Base-by-base conservation (phyloP, 108 stramenopile genomes). In the Conticribra weissflogii region DNA sequence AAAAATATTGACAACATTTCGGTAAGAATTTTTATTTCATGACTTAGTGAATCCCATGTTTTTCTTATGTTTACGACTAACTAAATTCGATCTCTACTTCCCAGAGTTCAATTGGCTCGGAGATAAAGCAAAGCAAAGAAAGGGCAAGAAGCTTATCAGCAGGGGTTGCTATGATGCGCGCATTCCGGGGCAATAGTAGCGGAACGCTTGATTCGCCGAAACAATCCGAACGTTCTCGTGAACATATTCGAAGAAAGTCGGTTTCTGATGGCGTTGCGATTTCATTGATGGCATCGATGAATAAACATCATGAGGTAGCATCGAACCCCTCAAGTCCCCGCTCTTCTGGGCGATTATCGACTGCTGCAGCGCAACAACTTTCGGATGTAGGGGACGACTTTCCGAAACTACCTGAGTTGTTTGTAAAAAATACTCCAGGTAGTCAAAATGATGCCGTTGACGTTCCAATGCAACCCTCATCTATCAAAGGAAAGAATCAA, bases 181-280 rank as follows among this genome's bases (percentile, higher is more conserved):
- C 23, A 23, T 34, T 65, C 53, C 25, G n/a, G 7, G 61, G 31
- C 27, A 24, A 36, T 21, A 34, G 62, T 18, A 5, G 14, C 21
- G 4, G 15, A 15, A 18, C 21, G 28, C n/a, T n/a, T n/a, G n/a
- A n/a, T n/a, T n/a, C n/a, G n/a, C n/a, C n/a, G n/a, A n/a, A n/a
- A n/a, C n/a, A n/a, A n/a, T n/a, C 9, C 31, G 34, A 21, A 14
- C 18, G 31, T 49, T 44, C 1, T 22, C 54, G 3, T 48, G 19
- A 51, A 34, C 69, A 56, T 47, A 41, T 15, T n/a, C 66, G 46
- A 18, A 50, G 54, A 60, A 79, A 55, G 30, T 79, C 78, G 24
- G 19, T 71, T 15, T 79, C 78, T 15, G 78, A 79, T 55, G 78
- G 70, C 28, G n/a, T n/a, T n/a, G n/a, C n/a, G n/a, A n/a, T n/a